Conservation (phyloP, 257 asterid genomes). For the Cynanchum wilfordii region DNA sequence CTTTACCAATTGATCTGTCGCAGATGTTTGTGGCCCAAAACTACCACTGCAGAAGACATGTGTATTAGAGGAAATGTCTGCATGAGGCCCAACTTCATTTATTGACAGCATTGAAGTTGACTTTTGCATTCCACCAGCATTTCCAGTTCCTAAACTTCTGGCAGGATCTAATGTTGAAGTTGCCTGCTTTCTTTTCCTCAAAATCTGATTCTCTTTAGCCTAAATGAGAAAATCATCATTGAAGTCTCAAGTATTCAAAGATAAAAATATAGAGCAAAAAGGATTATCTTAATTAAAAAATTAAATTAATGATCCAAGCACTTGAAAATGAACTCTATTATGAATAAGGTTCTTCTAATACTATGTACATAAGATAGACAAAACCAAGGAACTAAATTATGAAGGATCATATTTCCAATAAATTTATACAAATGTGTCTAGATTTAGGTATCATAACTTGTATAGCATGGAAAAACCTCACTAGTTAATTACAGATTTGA, state of each 20-base stretch:
- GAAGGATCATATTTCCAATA: neutral
- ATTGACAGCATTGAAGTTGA: conserved; percentile 15
- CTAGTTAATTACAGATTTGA: neutral
- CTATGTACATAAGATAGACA: neutral
- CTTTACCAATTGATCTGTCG: conserved; percentile 13
- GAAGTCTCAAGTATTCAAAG: neutral
- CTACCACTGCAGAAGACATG: conserved; percentile 4
- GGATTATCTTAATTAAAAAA: neutral
- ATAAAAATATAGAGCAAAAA: neutral
- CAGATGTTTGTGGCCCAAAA: conserved; percentile 12
- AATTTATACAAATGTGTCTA: neutral
- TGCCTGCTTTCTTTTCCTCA: conserved; percentile 28
- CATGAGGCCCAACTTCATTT: conserved; percentile 17
- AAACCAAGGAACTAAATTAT: neutral
- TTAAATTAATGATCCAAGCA: neutral
- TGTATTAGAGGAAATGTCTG: conserved; percentile 20
- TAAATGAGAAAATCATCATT: conserved; percentile 3
- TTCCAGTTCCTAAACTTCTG: conserved; percentile 19
- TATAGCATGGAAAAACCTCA: neutral
- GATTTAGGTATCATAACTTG: neutral
- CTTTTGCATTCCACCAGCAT: conserved; percentile 8
- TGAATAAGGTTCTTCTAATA: neutral
- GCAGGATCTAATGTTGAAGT: conserved; percentile 15
- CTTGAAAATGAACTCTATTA: neutral
- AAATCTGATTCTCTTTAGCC: conserved; percentile 16